Conservation (phyloP, 2,329 filamentous ascomycete species). For the Mollisia scopiformis region DNA sequence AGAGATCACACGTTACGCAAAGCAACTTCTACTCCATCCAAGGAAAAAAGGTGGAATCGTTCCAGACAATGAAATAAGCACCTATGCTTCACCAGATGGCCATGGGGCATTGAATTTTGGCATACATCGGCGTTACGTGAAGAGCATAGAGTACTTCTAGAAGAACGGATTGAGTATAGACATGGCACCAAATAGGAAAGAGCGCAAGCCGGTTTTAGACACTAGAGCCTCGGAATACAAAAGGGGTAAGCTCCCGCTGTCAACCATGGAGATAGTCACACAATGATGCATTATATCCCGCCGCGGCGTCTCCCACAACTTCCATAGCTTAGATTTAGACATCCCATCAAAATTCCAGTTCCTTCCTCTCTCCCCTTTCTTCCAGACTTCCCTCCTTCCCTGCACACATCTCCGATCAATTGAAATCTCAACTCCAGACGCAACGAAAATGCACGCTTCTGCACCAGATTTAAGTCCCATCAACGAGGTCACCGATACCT, state of each 20-base stretch:
- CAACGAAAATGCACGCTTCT: background rate
- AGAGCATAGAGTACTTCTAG: background rate
- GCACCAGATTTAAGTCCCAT: background rate
- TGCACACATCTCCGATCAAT: background rate
- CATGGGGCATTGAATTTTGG: background rate
- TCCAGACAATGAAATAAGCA: background rate
- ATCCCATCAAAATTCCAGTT: background rate
- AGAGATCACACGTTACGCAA: constrained; percentile 70
- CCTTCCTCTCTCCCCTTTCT: background rate
- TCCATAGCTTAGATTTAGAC: background rate
- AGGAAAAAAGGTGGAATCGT: constrained; percentile 38
- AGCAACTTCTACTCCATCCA: constrained; percentile 72
- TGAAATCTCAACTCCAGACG: background rate
- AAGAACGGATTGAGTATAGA: background rate
- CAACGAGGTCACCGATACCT: background rate
- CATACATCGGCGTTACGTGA: background rate
- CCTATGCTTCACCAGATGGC: background rate
- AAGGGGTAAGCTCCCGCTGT: constrained; percentile 2
- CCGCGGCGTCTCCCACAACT: background rate
- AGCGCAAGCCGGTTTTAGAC: background rate
- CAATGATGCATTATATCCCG: background rate
- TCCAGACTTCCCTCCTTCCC: background rate
- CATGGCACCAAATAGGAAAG: background rate
- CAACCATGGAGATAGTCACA: background rate
- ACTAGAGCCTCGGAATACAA: background rate